Percentiles rank a stretch among this genome's conserved stretches.
phyloP scores from a whole-genome alignment of 257 asterid species.

The Plectranthus barbatus region DNA sequence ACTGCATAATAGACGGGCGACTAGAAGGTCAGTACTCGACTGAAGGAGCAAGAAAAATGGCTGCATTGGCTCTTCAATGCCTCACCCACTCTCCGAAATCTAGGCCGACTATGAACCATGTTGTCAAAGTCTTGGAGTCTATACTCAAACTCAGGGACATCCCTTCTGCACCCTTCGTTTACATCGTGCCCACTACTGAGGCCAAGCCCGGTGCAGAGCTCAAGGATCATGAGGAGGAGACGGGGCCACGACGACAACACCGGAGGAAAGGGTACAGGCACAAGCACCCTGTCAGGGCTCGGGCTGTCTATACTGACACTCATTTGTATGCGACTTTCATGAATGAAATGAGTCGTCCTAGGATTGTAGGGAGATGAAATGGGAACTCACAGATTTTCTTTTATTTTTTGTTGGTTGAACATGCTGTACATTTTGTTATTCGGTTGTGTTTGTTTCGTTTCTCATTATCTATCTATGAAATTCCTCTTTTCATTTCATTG shows the following conservation, averaged over 20 bases:
- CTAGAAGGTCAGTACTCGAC: slow-evolving; percentile 69
- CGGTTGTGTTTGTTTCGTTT: not conserved
- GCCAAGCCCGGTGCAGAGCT: not conserved
- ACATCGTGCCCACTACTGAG: slow-evolving; percentile 30
- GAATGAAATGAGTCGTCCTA: slow-evolving; percentile 21
- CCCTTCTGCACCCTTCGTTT: slow-evolving; percentile 48
- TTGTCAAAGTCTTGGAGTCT: slow-evolving; percentile 47
- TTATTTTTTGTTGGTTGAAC: too few species aligned
- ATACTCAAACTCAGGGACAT: slow-evolving; percentile 35
- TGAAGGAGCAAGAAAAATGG: slow-evolving; percentile 60
- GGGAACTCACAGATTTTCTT: not conserved
- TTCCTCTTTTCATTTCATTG: not conserved
- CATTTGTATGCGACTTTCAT: slow-evolving; percentile 23
- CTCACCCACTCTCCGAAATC: slow-evolving; percentile 39
- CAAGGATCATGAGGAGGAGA: slow-evolving; percentile 13
- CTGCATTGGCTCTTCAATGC: slow-evolving; percentile 62
- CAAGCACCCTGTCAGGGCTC: slow-evolving; percentile 32
- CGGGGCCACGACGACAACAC: not conserved
- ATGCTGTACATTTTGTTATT: not conserved
- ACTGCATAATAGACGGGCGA: slow-evolving; percentile 50
- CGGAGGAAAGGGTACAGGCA: slow-evolving; percentile 36
- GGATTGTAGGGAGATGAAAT: slow-evolving; percentile 7
- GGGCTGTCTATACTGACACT: slow-evolving; percentile 42
- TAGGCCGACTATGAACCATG: slow-evolving; percentile 62
- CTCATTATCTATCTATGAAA: too few species aligned